Evolutionary conservation across 345 rosid species (phyloP), one percentile per base, ranked within the genome.

Genomic region (Orychophragmus violaceus): DNA sequence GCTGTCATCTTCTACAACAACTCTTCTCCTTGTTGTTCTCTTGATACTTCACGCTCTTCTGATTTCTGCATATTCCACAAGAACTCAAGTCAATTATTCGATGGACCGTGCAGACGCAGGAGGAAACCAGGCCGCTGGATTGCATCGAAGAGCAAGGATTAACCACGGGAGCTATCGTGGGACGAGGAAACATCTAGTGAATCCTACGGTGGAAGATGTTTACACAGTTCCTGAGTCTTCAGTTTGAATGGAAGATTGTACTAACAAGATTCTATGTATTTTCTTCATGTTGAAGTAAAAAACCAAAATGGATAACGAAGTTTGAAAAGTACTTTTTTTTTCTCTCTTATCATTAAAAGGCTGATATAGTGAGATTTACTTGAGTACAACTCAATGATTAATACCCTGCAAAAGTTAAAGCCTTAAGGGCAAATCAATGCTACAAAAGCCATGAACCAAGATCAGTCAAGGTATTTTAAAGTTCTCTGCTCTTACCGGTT

Each of bases 161-260:
- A 64, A 64, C 54, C 76, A 72, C 7, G 76, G 71, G 29, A 64
- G 71, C 71, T 7, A 57, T 22, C 76, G 76, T 21, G 76, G 76
- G 2, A 24, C 70, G 5, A 18, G 8, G 2, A 71, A 64, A 55
- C 70, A 71, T 36, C 70, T 71, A 36, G 42, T 39, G 21, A 64
- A 57, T 62, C 75, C 75, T 0, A 53, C 63, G 10, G 41, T 56
- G 30, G 24, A 0, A 64, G 42, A 21, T 64, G 59, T 36, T 27
- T 57, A 64, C 53, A 48, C 35, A 64, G 65, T 64, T 36, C 65
- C 60, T 64, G 59, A 72, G 27, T 72, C 65, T 27, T 72, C 76
- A 48, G 65, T 46, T 27, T 71, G 42, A 63, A 3, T 42, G 17
- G 18, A 53, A 62, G 51, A 46, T 35, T 68, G 2, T 5, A 18